Base-by-base conservation (phyloP, 2,329 filamentous ascomycete genomes). In the Trichoderma sp. region DNA sequence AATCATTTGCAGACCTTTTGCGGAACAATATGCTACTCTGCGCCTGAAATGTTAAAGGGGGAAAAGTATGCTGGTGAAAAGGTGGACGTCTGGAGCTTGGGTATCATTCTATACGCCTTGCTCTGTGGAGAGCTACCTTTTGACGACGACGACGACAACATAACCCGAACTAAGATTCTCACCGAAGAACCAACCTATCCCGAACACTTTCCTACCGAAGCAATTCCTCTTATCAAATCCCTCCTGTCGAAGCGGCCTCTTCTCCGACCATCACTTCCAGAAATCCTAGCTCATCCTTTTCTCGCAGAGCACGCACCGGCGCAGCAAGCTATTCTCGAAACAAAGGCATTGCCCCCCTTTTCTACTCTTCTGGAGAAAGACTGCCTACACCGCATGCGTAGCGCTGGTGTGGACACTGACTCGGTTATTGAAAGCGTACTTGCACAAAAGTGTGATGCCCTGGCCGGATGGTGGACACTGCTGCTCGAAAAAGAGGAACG, bases 51-150 rank as follows among this genome's bases (percentile, higher is more conserved):
- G 96, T 87, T 99, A 53, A 97, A 96, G 81, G 96, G 95, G 50
- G 96, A 99, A 81, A 98, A 97, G 81, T 99, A 99, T 79, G 96
- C 95, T 0, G 95, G 94, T 30, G 94, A 98, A 84, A 98, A 98
- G 84, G 95, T 99, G 63, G 96, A 99, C 78, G 94, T 99, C 5
- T 99, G 93, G 93, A 96, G 93, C 78, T 80, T 97, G 75, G 93
- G 93, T 13, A 91, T 97, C 70, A 96, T 97, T 73, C 85, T 96
- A 1, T 96, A 95, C 78, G 93, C 93, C 63, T 83, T 97, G 71
- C 84, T 97, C 30, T 93, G 91, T 73, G 93, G 93, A 70, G 93
- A 96, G 81, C 85, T 99, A 53, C 96, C 96, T 0, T 99, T 97
- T 77, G 96, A 99, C 81, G 96, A 98, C 75, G 96, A 99, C 79